Base-by-base conservation (phyloP, 129 eudicot species). In the Tanacetum coccineum region DNA sequence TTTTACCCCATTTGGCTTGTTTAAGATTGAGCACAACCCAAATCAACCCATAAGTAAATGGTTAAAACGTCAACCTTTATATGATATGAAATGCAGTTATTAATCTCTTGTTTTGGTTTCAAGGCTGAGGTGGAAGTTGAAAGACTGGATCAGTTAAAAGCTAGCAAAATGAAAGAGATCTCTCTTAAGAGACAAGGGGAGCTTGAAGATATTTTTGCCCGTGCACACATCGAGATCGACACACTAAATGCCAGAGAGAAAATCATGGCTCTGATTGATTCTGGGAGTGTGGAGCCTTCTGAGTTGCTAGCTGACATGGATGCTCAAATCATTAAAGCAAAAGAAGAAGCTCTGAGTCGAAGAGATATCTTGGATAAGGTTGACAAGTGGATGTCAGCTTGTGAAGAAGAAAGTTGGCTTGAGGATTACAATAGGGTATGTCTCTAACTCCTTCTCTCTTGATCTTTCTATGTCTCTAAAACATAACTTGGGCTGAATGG, bases 391-490 rank as follows among this genome's bases (percentile, higher is more conserved):
- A 94, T 89, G 94, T 82, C 90, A 22, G 96, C 99, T 66, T 89
- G 99, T 56, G 99, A 94, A 82, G 99, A 94, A 81, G 99, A 94
- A 80, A 89, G 97, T 59, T 94, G 99, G 99, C 99, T 94, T 63
- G 99, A 94, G 70, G 99, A 94, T 70, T 94, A 94, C 78, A 94
- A 82, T 18, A 80, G 97, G 90, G 99, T 94, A 81, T 11, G 54
- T 65, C 32, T 80, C 68, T 51, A 54, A 42, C 39, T 72, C 28
- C 36, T 30, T 62, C 19, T 18, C 8, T 42, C 17, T 10, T 54
- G 55, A 13, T 53, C 45, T 15, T 54, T 18, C 12, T 19, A 52
- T 17, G 58, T 59, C 15, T 45, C 13, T 59, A 4, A 32, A 8
- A 32, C 6, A 32, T 5, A 32, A 32, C 39, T 32, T 32, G 39